These are phyloP conservation scores for Phytopythium delawarense DNA, from an alignment of 352 stramenopile genomes.

Conservation along the genomic window DNA sequence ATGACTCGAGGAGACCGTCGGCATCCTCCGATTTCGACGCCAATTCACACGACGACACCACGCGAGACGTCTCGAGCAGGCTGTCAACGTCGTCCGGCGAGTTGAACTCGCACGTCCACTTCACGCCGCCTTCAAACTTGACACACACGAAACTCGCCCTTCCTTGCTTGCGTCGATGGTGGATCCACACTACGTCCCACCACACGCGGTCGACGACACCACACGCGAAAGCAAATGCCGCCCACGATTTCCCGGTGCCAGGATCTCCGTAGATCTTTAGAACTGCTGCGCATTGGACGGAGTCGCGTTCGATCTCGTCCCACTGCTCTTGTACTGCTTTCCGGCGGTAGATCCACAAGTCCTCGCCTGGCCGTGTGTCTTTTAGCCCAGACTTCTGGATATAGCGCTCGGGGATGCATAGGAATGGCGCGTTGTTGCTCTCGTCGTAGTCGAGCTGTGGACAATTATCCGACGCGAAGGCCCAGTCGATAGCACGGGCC, in stretches of 20 bases:
- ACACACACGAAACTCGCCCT: background rate
- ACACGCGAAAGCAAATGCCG: background rate
- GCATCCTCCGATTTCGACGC: background rate
- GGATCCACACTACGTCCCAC: background rate
- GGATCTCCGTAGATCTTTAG: background rate
- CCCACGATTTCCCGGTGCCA: background rate
- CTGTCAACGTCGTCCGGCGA: background rate
- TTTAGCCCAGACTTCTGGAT: background rate
- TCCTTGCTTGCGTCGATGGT: background rate
- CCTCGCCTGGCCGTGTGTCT: background rate
- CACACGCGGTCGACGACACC: background rate
- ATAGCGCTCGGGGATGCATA: background rate
- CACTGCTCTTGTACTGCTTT: background rate
- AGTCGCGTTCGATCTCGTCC: background rate
- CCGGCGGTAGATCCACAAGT: conserved; percentile 1
- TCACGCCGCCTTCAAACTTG: background rate
- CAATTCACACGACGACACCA: background rate
- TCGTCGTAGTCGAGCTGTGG: background rate
- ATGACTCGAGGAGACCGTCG: background rate
- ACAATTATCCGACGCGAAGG: background rate
- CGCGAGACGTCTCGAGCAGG: background rate
- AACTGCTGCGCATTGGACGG: background rate
- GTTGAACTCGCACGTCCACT: background rate
- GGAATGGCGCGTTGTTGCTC: background rate
- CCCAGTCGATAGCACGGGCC: background rate